phyloP scores from a whole-genome alignment of 2,329 filamentous ascomycete genomes.

The Trichoderma sp. region DNA sequence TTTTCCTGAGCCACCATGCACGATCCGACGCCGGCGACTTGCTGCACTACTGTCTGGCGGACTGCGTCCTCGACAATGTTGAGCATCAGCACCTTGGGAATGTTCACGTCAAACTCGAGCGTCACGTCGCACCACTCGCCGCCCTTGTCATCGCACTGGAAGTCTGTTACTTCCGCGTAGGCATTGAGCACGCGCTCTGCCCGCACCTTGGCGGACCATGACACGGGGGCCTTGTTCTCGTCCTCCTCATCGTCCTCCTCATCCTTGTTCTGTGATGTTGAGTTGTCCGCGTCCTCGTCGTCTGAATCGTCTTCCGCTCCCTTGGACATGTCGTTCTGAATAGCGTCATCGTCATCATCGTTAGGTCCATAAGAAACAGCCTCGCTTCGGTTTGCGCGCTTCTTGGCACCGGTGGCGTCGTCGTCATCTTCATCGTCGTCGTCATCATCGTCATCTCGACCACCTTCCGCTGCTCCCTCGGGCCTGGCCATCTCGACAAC shows the following conservation, averaged over 20 bases:
- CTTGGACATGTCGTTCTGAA: slow-evolving; percentile 63
- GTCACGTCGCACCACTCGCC: slow-evolving; percentile 78
- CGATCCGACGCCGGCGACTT: slow-evolving; percentile 71
- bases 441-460: slow-evolving; percentile 54
- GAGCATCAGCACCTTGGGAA: slow-evolving; percentile 90
- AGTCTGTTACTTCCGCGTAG: slow-evolving; percentile 66
- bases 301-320: slow-evolving; percentile 55
- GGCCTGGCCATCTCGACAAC: slow-evolving; percentile 49
- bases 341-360: slow-evolving; percentile 82
- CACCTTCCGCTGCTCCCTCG: slow-evolving; percentile 34
- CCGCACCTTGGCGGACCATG: slow-evolving; percentile 46
- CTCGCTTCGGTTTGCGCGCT: slow-evolving; percentile 72
- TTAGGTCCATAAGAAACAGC: slow-evolving; percentile 88
- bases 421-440: slow-evolving; percentile 76
- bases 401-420: slow-evolving; percentile 72
- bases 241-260: slow-evolving; percentile 41
- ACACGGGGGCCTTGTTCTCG: slow-evolving; percentile 39
- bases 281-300: slow-evolving; percentile 36
- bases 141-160: slow-evolving; percentile 72
- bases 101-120: slow-evolving; percentile 74
- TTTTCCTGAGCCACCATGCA: slow-evolving; percentile 67
- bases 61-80: slow-evolving; percentile 82
- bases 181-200: slow-evolving; percentile 63
- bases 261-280: slow-evolving; percentile 41
- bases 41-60: slow-evolving; percentile 77